These are phyloP conservation scores for Inonotus hispidus DNA, from an alignment of 1,284 basidiomycete genomes.

Conservation along the genomic window DNA sequence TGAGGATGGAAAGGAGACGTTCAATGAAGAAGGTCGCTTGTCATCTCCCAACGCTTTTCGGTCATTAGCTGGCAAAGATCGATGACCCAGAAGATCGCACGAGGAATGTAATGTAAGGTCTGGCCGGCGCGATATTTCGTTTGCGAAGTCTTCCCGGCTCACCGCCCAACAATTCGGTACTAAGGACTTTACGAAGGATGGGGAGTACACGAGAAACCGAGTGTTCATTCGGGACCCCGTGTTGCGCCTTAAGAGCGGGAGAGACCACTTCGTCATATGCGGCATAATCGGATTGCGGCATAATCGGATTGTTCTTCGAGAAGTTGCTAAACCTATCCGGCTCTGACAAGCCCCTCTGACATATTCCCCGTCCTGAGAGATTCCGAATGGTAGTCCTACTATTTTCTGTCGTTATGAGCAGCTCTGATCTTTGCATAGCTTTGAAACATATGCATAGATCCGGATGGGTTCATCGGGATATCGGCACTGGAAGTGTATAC, in stretches of 20 bases:
- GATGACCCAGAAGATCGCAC: slow-evolving; percentile 3
- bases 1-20: background rate
- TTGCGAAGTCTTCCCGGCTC: background rate
- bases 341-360: background rate
- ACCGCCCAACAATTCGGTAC: too few relatives aligned
- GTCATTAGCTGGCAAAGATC: background rate
- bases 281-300: too few relatives aligned
- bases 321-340: background rate
- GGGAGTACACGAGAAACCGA: too few relatives aligned
- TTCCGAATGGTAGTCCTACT: background rate
- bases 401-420: background rate
- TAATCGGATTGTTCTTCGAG: too few relatives aligned
- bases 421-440: background rate
- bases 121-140: background rate
- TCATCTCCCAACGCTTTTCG: background rate
- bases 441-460: background rate
- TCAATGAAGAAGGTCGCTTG: background rate
- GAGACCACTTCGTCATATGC: too few relatives aligned
- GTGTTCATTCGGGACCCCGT: too few relatives aligned
- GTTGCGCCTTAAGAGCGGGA: too few relatives aligned
- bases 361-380: background rate
- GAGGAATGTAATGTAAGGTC: background rate
- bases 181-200: too few relatives aligned
- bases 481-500: background rate
- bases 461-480: background rate